phyloP scores from a whole-genome alignment of 2,329 filamentous ascomycete species.

The Lasiodiplodia sp. region DNA sequence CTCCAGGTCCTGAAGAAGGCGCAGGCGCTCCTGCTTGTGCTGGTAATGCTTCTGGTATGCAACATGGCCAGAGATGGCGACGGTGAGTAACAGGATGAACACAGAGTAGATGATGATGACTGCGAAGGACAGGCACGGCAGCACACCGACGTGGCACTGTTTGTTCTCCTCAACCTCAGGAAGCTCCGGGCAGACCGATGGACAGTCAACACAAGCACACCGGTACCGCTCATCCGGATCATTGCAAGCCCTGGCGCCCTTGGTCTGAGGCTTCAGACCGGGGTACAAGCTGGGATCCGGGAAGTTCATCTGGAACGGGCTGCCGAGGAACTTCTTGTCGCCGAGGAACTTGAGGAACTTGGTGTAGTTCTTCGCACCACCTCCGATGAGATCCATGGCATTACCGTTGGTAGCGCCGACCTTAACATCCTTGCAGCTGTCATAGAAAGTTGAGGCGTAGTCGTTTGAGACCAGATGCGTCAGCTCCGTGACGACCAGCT shows the following conservation, averaged over 20 bases:
- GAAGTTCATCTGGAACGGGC: conserved; percentile 98
- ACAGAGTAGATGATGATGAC: conserved; percentile 86
- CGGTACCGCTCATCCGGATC: conserved; percentile 84
- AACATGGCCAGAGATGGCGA: conserved; percentile 74
- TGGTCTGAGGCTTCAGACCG: conserved; percentile 74
- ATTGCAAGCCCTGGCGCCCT: conserved; percentile 85
- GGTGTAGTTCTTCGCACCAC: conserved; percentile 88
- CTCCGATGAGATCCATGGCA: conserved; percentile 95
- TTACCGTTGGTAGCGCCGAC: conserved; percentile 93
- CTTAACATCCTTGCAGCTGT: conserved; percentile 99
- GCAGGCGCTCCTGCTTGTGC: conserved; percentile 80
- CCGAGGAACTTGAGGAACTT: conserved; percentile 91
- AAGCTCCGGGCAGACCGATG: conserved; percentile 81
- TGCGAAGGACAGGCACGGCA: conserved; percentile 94
- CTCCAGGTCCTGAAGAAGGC: conserved; percentile 82
- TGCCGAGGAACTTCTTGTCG: conserved; percentile 88
- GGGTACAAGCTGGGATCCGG: conserved; percentile 67
- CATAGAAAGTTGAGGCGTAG: conserved; percentile 87
- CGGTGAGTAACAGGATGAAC: conserved; percentile 71
- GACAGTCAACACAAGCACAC: conserved; percentile 94
- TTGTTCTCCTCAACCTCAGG: conserved; percentile 74
- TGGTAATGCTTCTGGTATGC: conserved; percentile 76
- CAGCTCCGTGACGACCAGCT: conserved; percentile 80
- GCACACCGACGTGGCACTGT: conserved; percentile 80
- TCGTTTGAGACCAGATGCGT: conserved; percentile 86